phyloP scores from a whole-genome alignment of 257 asterid species.

The Dorcoceras hygrometricum region DNA sequence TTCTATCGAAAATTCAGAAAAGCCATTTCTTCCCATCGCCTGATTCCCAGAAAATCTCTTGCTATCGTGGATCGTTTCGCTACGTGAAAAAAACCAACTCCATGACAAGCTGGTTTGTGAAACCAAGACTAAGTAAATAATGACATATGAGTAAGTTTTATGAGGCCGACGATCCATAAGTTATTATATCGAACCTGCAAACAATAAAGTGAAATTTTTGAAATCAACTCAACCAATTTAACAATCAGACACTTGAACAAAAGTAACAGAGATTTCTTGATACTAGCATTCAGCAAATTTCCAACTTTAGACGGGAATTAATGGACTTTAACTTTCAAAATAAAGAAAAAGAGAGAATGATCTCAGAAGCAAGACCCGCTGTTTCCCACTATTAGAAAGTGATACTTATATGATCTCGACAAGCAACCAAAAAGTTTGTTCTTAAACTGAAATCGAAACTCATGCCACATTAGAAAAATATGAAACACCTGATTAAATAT shows the following conservation, averaged over 20 bases:
- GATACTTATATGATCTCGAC: too few species aligned
- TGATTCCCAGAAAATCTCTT: slow-evolving; percentile 12
- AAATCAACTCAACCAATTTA: not conserved
- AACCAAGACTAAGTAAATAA: slow-evolving; percentile 24
- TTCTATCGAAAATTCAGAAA: slow-evolving; percentile 66
- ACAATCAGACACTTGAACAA: not conserved
- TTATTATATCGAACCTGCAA: not conserved
- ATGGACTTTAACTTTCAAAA: too few species aligned
- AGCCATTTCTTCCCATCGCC: slow-evolving; percentile 12
- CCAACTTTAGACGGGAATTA: too few species aligned
- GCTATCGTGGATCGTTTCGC: slow-evolving; percentile 15
- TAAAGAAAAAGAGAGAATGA: too few species aligned
- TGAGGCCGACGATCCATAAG: not conserved
- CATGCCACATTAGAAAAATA: too few species aligned
- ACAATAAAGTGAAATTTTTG: too few species aligned
- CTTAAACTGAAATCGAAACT: not conserved
- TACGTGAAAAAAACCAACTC: slow-evolving; percentile 43
- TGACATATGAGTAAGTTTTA: not conserved
- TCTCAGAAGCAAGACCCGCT: too few species aligned
- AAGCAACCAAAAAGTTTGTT: not conserved
- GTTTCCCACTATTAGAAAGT: too few species aligned
- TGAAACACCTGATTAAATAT: not conserved
- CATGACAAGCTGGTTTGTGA: slow-evolving; percentile 34
- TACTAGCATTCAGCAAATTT: too few species aligned
- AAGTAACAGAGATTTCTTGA: too few species aligned